Conservation (phyloP, 305 asterid species). For the Rubia peregrina region DNA sequence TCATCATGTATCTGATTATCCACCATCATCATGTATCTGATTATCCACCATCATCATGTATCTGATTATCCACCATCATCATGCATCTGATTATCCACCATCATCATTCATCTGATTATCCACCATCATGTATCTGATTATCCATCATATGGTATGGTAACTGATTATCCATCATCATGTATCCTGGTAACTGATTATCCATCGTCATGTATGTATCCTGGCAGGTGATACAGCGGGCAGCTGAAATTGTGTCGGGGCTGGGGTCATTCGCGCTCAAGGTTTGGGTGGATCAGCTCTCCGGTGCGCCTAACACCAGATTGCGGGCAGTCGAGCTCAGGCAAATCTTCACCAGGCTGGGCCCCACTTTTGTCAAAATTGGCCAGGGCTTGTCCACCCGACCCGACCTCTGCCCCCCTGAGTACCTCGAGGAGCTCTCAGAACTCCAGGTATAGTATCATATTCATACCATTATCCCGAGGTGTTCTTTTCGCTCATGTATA, state of each 20-base stretch:
- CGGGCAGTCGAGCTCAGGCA: slow-evolving; percentile 68
- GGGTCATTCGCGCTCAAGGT: slow-evolving; percentile 65
- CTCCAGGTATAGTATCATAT: slow-evolving; percentile 47
- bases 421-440: slow-evolving; percentile 84
- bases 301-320: slow-evolving; percentile 44
- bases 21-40: too few species aligned
- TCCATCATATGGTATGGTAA: too few species aligned
- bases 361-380: slow-evolving; percentile 92
- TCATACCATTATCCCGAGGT: too few species aligned
- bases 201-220: background rate
- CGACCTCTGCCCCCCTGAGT: slow-evolving; percentile 79
- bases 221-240: slow-evolving; percentile 54
- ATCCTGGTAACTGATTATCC: too few species aligned
- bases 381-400: slow-evolving; percentile 96
- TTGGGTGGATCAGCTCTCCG: slow-evolving; percentile 67
- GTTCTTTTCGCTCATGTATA: too few species aligned
- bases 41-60: too few species aligned
- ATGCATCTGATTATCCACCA: too few species aligned
- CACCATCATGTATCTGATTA: too few species aligned
- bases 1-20: too few species aligned
- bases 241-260: slow-evolving; percentile 53
- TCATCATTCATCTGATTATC: too few species aligned
- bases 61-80: too few species aligned
- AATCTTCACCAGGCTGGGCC: slow-evolving; percentile 76
- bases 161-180: too few species aligned